Conservation (phyloP, 1,139 yeast species). For the Candida albicans region DNA sequence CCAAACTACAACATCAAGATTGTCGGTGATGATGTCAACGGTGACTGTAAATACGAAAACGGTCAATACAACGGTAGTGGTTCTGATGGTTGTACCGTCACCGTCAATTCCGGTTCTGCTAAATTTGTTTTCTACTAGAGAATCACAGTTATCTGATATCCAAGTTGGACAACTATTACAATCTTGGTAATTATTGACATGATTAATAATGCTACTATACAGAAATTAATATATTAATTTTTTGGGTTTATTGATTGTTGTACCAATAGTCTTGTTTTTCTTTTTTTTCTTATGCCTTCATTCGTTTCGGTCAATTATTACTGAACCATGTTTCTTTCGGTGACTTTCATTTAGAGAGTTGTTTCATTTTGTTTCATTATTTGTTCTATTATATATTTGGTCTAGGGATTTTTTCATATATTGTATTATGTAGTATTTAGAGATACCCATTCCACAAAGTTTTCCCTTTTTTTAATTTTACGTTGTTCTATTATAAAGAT, state of each 20-base stretch:
- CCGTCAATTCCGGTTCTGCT: conserved; percentile 82
- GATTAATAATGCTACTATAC: background rate
- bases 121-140: conserved; percentile 57
- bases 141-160: background rate
- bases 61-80: conserved; percentile 74
- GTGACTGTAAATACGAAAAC: conserved; percentile 76
- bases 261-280: no score
- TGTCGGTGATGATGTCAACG: conserved; percentile 67
- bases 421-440: no score
- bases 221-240: no score
- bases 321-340: no score
- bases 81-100: conserved; percentile 87
- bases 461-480: no score
- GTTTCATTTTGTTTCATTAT: background rate
- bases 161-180: no score
- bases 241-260: no score
- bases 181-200: no score
- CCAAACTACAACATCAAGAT: conserved; percentile 88
- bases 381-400: background rate
- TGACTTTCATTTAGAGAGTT: background rate
- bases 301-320: no score
- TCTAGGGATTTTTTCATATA: background rate
- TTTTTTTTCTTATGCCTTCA: no score
- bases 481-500: no score
- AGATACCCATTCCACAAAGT: no score